A percentile compares a stretch with the other conserved stretches of the same genome.
phyloP scores from a whole-genome alignment of 495 filamentous ascomycete species.

The Baudoinia panamericana region DNA sequence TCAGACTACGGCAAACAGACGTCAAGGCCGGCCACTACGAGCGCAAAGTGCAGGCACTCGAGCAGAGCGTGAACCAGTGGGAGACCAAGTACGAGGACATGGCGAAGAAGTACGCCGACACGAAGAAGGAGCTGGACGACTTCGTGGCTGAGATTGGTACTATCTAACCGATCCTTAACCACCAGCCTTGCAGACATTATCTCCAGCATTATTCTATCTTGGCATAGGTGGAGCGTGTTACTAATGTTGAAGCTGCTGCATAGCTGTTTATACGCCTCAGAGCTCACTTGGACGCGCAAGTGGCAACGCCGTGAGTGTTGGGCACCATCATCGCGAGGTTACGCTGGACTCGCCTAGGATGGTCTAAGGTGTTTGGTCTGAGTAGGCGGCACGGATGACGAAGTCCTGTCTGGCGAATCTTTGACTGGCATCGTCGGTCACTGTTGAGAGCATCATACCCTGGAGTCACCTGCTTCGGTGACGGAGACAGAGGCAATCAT shows the following conservation, averaged over 20 bases:
- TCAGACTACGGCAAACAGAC: conserved; percentile 91
- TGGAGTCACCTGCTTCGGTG: no score
- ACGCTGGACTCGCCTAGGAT: conserved; percentile 1
- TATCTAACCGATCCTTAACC: conserved; percentile 44
- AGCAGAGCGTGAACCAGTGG: conserved; percentile 77
- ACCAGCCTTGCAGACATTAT: no score
- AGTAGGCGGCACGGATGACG: neutral
- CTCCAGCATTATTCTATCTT: no score
- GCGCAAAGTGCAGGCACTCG: conserved; percentile 95
- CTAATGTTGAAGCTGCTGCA: no score
- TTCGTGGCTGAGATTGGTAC: conserved; percentile 80
- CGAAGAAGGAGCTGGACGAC: conserved; percentile 84
- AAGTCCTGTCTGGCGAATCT: no score
- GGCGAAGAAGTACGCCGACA: conserved; percentile 66
- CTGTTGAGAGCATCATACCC: no score
- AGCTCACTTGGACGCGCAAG: conserved; percentile 8
- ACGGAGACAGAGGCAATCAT: no score
- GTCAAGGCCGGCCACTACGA: conserved; percentile 99
- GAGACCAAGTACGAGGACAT: conserved; percentile 96
- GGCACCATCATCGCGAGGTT: neutral
- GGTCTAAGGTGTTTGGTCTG: neutral
- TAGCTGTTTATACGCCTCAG: conserved; percentile 2
- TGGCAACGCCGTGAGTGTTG: neutral
- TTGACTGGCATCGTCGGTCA: no score
- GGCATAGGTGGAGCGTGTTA: no score